A percentile compares a stretch with the other conserved stretches of the same genome.
Conservation (phyloP, 305 asterid genomes). For the Fraxinus nigra region DNA sequence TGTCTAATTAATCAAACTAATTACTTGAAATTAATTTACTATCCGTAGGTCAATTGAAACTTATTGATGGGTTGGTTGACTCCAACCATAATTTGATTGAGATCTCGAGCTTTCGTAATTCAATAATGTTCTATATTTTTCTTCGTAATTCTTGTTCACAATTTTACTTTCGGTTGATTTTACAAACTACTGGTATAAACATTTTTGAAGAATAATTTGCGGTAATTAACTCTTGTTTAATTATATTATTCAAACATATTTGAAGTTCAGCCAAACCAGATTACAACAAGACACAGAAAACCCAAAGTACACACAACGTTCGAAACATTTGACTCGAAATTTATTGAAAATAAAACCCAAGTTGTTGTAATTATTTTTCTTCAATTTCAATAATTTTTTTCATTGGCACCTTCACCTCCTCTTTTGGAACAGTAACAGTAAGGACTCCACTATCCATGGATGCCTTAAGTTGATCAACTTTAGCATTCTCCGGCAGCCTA, state of each 20-base stretch:
- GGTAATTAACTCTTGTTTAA: not conserved
- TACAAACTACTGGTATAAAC: not conserved
- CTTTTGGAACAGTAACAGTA: constrained; percentile 22
- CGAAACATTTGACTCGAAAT: constrained; percentile 1
- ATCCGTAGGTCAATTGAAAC: not conserved
- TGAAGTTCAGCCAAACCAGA: not conserved
- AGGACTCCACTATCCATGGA: constrained; percentile 28
- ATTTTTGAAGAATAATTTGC: not conserved
- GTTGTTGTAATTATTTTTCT: not conserved
- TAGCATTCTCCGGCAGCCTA: constrained; percentile 28
- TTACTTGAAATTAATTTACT: not conserved
- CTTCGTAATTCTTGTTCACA: not conserved
- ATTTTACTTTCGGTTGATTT: not conserved
- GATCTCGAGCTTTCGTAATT: not conserved
- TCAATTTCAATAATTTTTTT: not conserved
- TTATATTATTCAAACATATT: not conserved
- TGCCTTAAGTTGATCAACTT: constrained; percentile 24
- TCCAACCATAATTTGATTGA: not conserved
- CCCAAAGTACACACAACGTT: not conserved
- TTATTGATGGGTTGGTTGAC: not conserved
- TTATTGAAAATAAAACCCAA: not conserved
- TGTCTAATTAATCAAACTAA: constrained; percentile 31
- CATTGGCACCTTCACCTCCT: constrained; percentile 13
- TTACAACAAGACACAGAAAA: not conserved
- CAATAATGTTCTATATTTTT: not conserved